A percentile compares a stretch with the other conserved stretches of the same genome.
phyloP scores from a whole-genome alignment of 225 moss, liverwort and hornwort species.

The Rhytidiadelphus loreus region DNA sequence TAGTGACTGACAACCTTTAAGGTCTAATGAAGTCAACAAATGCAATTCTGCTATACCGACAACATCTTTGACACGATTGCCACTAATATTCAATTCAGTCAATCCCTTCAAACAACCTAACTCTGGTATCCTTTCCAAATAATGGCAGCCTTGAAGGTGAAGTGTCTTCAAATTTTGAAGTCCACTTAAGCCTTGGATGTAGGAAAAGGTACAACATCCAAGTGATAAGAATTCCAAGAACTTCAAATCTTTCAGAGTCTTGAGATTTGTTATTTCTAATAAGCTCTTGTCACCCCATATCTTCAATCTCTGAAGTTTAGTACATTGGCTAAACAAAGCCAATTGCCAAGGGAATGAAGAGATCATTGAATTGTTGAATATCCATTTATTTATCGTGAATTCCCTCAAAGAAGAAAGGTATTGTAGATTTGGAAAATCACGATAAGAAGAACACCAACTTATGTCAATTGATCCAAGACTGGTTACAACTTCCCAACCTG shows the following conservation, averaged over 20 bases:
- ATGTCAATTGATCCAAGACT: background rate
- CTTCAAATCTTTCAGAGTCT: background rate
- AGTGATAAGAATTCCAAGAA: background rate
- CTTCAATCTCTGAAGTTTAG: background rate
- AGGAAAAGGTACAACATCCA: fast-evolving
- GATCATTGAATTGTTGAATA: fast-evolving
- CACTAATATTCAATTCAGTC: fast-evolving
- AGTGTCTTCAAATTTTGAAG: background rate
- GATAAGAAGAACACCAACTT: fast-evolving
- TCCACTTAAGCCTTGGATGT: background rate
- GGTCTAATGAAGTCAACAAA: background rate
- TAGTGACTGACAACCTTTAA: fast-evolving
- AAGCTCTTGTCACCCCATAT: fast-evolving
- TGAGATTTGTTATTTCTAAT: fast-evolving
- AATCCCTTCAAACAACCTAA: background rate
- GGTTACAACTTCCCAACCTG: background rate
- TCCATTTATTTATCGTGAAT: fast-evolving
- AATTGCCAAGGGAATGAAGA: background rate
- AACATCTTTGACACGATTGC: background rate
- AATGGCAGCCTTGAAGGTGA: fast-evolving
- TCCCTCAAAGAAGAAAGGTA: background rate
- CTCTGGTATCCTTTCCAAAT: background rate
- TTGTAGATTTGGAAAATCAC: background rate
- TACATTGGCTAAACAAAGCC: background rate
- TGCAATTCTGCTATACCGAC: background rate